Conservation (phyloP, 1,284 basidiomycete genomes). For the Fomitopsis betulina region DNA sequence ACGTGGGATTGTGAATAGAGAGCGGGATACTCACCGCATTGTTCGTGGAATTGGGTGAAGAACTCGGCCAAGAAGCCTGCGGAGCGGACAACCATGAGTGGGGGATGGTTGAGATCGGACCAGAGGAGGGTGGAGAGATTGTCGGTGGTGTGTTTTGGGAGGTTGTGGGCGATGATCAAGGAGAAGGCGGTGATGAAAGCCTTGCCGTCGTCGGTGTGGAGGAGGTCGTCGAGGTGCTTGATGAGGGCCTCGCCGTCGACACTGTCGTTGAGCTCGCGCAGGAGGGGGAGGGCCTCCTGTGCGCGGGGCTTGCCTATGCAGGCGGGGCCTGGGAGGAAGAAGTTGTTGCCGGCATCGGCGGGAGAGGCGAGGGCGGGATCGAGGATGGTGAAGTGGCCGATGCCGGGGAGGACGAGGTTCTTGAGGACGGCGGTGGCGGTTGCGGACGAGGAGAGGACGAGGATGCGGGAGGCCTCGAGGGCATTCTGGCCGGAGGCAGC, state of each 20-base stretch:
- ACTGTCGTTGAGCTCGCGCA: conserved; percentile 85
- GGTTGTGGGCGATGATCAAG: conserved; percentile 83
- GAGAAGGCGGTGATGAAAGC: conserved; percentile 47
- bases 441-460: conserved; percentile 78
- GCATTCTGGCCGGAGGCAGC: conserved; percentile 92
- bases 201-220: conserved; percentile 44
- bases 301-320: conserved; percentile 82
- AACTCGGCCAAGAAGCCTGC: conserved; percentile 90
- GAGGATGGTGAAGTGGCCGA: conserved; percentile 88
- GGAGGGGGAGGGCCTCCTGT: conserved; percentile 71
- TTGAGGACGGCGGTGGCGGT: conserved; percentile 87
- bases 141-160: conserved; percentile 51
- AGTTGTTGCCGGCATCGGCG: conserved; percentile 91
- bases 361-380: conserved; percentile 60
- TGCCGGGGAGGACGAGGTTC: conserved; percentile 93
- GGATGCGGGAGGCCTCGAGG: conserved; percentile 80
- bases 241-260: conserved; percentile 73
- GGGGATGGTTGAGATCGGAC: conserved; percentile 51
- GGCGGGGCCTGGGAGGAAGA: conserved; percentile 79
- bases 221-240: conserved; percentile 50
- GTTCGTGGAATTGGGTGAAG: conserved; percentile 82
- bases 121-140: conserved; percentile 66
- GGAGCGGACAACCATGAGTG: conserved; percentile 74
- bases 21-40: conserved; percentile 58
- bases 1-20: background rate